Evolutionary conservation across 495 filamentous ascomycete species (phyloP).

Genomic region (Daldinia bambusicola): DNA sequence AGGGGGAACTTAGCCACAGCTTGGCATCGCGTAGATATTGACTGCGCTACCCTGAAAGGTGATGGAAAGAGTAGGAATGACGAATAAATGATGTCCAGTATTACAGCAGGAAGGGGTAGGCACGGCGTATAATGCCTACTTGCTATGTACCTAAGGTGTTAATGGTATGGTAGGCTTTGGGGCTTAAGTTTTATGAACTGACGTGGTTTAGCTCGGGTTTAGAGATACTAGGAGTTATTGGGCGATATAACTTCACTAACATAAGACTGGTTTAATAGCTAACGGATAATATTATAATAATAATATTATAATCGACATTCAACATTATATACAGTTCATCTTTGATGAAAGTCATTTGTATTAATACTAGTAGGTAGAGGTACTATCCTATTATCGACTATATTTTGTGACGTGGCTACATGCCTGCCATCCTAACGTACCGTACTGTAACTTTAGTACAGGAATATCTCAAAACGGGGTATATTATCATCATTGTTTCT

Average conservation of each 20-base stretch:
- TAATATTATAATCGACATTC: neutral
- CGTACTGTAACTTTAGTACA: too few relatives aligned
- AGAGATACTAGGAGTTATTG: neutral
- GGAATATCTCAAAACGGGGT: neutral
- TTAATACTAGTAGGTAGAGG: neutral
- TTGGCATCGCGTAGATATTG: slow-evolving; percentile 61
- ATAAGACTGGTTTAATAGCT: slow-evolving; percentile 14
- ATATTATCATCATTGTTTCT: neutral
- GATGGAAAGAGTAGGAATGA: neutral
- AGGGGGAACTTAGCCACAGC: slow-evolving; percentile 65
- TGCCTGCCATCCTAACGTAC: too few relatives aligned
- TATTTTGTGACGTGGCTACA: too few relatives aligned
- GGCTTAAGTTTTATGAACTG: neutral
- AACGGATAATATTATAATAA: slow-evolving; percentile 1
- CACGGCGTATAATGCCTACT: neutral
- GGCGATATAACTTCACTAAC: neutral
- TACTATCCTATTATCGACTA: too few relatives aligned
- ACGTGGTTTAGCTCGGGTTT: neutral
- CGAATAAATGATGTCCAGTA: neutral
- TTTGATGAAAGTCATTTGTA: neutral
- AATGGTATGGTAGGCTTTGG: slow-evolving; percentile 9
- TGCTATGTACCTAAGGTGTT: slow-evolving; percentile 6
- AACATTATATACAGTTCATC: neutral
- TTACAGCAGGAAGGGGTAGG: neutral
- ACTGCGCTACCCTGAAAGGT: slow-evolving; percentile 23